A percentile compares a stretch with the other conserved stretches of the same genome.
phyloP scores from a whole-genome alignment of 352 stramenopile species.

The Globisporangium okanoganense region DNA sequence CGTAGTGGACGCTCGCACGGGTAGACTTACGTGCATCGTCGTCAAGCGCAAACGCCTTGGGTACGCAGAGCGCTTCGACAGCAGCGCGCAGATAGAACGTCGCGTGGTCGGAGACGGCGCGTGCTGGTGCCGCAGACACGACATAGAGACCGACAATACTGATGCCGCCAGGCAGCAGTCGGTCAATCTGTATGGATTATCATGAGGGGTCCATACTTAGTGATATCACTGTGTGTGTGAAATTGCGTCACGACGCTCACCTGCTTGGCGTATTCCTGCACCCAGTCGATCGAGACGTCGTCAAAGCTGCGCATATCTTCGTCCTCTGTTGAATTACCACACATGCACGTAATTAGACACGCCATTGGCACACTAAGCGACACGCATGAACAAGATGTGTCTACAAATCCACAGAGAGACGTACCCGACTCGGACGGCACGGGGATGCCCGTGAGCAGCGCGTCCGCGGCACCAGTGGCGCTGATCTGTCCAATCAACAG shows the following conservation, averaged over 20 bases:
- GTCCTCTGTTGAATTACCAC: constrained; percentile 17
- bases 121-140: constrained; percentile 24
- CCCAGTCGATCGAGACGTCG: constrained; percentile 64
- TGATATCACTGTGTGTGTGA: not conserved
- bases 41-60: constrained; percentile 11
- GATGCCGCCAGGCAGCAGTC: constrained; percentile 56
- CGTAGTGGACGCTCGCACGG: constrained; percentile 25
- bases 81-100: constrained; percentile 53
- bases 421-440: constrained; percentile 48
- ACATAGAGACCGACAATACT: constrained; percentile 56
- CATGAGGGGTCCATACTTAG: too few relatives aligned
- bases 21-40: constrained; percentile 1
- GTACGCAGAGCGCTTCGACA: constrained; percentile 27
- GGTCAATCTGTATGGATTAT: constrained; percentile 28
- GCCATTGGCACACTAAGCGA: not conserved
- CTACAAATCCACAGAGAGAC: not conserved
- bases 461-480: constrained; percentile 27
- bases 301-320: constrained; percentile 29
- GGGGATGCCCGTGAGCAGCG: constrained; percentile 41
- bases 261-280: constrained; percentile 60
- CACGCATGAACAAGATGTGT: not conserved
- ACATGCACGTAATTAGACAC: not conserved
- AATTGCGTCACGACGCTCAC: not conserved
- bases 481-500: constrained; percentile 57
- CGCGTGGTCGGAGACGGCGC: constrained; percentile 28